A percentile compares a stretch with the other conserved stretches of the same genome.
Conservation (phyloP, 192 early-diverging fungal genomes). For the Podila minutissima region DNA sequence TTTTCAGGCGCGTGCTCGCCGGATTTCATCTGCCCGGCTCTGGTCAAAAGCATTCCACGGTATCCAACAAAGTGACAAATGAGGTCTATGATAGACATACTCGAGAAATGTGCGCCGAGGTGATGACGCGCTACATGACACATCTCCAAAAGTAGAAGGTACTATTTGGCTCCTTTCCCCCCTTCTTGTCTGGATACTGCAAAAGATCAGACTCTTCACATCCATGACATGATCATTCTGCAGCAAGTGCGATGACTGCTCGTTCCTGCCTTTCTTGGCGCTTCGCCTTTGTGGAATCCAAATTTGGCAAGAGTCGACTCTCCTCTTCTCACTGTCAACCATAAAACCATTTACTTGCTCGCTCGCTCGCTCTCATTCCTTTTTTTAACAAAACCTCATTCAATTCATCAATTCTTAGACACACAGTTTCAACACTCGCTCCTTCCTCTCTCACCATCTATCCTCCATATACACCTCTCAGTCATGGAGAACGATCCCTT, state of each 20-base stretch:
- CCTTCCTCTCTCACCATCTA: neutral
- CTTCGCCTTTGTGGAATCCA: no score
- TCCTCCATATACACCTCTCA: neutral
- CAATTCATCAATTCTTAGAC: neutral
- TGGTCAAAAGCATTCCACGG: no score
- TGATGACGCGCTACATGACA: neutral
- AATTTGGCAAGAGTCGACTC: no score
- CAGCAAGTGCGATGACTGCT: no score
- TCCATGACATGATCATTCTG: no score
- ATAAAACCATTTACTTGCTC: neutral
- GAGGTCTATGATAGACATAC: neutral
- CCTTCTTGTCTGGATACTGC: no score
- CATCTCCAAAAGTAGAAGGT: neutral
- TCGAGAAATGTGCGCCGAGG: neutral
- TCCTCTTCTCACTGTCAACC: no score
- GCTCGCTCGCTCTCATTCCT: conserved; percentile 1
- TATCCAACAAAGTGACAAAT: no score
- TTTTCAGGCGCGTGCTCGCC: neutral
- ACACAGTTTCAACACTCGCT: conserved; percentile 7
- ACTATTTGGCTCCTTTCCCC: no score
- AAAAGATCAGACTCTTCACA: no score
- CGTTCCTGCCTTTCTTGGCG: no score
- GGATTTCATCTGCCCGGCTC: no score
- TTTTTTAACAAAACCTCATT: neutral
- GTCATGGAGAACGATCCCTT: conserved; percentile 34